Evolutionary conservation across 2,329 filamentous ascomycete genomes (phyloP), one percentile per base, ranked within the genome.

Genomic region (Aspergillus sojae): DNA sequence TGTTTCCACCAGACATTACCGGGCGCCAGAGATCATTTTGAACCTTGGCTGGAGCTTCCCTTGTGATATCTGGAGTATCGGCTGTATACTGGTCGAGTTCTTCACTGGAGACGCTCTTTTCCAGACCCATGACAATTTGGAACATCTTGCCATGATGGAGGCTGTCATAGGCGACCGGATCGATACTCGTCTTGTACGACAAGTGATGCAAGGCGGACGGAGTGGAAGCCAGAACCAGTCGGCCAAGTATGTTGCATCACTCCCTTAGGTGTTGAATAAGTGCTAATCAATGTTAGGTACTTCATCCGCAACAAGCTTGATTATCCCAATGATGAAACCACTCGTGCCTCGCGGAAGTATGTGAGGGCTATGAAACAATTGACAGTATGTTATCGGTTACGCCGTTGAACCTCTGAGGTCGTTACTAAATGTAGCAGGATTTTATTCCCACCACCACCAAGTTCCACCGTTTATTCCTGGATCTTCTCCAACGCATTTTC

Each of bases 141-240:
- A 89, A 72, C 88, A 90, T 74, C 81, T 90, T 54, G 87, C 87
- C 43, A 90, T 90, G 88, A 90, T 90, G 88, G 87, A 90, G 74
- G 82, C 83, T 12, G 86, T 88, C 10, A 88, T 86, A 71, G 83
- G 82, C 46, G 78, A 79, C 53, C 84, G 83, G 67, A 83, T 88
- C 50, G 86, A 88, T 64, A 74, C 82, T 9, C 82, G 83, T 39
- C 76, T 88, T 30, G 82, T 88, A 60, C 80, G 80, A 67, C 81
- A 84, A 62, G 85, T 87, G 32, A 79, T 81, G 67, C 74, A 82
- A 71, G 77, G 79, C 69, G 73, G 83, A 71, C 72, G 83, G 69
- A 75, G 79, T 48, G 80, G 80, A 67, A 82, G 78, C 73, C 73
- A 81, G 53, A 88, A 86, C 67, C 80, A 83, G 30, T 83, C 86